phyloP scores from a whole-genome alignment of 768 basidiomycete genomes.

The Arthromyces matolae region DNA sequence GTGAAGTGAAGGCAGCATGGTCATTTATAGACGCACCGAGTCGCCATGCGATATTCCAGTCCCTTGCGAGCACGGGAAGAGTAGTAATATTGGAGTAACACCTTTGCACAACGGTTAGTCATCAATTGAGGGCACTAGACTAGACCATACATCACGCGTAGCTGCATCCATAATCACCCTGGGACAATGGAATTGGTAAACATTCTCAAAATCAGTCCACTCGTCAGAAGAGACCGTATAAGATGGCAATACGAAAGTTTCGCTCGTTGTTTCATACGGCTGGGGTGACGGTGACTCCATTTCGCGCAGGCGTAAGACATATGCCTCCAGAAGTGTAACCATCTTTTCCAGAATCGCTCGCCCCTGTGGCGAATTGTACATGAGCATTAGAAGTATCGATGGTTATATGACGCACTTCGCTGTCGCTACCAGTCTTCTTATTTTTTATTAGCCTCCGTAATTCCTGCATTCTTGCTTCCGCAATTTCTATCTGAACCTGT shows the following conservation, averaged over 20 bases:
- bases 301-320: slow-evolving; percentile 50
- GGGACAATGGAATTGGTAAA: slow-evolving; percentile 88
- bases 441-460: slow-evolving; percentile 31
- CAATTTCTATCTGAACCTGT: slow-evolving; percentile 61
- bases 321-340: slow-evolving; percentile 57
- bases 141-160: slow-evolving; percentile 65
- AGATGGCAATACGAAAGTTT: slow-evolving; percentile 62
- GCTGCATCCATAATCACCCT: slow-evolving; percentile 73
- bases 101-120: too few relatives aligned
- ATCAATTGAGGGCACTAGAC: slow-evolving; percentile 10
- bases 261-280: slow-evolving; percentile 28
- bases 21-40: slow-evolving; percentile 47
- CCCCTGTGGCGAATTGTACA: slow-evolving; percentile 4
- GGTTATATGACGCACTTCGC: slow-evolving; percentile 1
- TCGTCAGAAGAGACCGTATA: slow-evolving; percentile 66
- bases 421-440: slow-evolving; percentile 6
- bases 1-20: slow-evolving; percentile 5
- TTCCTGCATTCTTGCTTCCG: slow-evolving; percentile 49
- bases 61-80: slow-evolving; percentile 72
- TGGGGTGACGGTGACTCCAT: slow-evolving; percentile 35
- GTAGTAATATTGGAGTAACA: slow-evolving; percentile 86
- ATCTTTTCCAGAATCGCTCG: slow-evolving; percentile 37
- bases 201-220: slow-evolving; percentile 83
- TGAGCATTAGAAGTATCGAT: background rate
- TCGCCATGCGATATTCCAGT: slow-evolving; percentile 86